Evolutionary conservation across 352 stramenopile species (phyloP).

Genomic region (Aphanomyces euteiches): DNA sequence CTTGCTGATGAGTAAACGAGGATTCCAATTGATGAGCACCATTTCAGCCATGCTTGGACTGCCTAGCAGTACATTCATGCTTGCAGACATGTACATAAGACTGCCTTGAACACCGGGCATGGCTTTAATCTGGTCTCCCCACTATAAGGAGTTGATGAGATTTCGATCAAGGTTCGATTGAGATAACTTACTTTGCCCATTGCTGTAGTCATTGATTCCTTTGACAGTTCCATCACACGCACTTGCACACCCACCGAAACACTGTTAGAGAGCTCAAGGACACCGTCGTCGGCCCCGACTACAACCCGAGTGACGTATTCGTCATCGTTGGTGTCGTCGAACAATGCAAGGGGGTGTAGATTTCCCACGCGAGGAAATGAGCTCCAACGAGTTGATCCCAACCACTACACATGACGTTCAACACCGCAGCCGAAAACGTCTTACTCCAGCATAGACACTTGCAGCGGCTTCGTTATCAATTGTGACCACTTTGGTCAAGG

Average conservation of each 20-base stretch:
- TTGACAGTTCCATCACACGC: background rate
- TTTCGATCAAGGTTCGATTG: background rate
- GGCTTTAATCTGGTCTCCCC: background rate
- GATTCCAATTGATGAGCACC: background rate
- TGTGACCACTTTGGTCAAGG: background rate
- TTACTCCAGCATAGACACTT: background rate
- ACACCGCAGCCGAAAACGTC: background rate
- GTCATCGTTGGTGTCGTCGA: background rate
- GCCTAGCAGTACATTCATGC: constrained; percentile 20
- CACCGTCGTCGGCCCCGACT: background rate
- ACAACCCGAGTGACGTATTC: background rate
- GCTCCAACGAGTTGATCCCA: no score
- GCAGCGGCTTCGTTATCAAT: constrained; percentile 1
- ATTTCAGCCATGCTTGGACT: background rate
- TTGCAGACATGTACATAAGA: constrained; percentile 12
- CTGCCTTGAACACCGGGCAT: background rate
- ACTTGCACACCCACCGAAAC: background rate
- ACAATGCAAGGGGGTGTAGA: background rate
- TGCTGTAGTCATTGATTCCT: background rate
- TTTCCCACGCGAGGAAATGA: constrained; percentile 8
- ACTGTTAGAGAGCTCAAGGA: background rate
- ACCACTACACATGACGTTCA: no score
- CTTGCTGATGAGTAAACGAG: no score
- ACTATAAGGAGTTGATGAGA: background rate
- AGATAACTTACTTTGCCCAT: constrained; percentile 8